These are phyloP conservation scores for Hymenotorrendiella dingleyae DNA, from an alignment of 2,329 filamentous ascomycete species.

Conservation along the genomic window DNA sequence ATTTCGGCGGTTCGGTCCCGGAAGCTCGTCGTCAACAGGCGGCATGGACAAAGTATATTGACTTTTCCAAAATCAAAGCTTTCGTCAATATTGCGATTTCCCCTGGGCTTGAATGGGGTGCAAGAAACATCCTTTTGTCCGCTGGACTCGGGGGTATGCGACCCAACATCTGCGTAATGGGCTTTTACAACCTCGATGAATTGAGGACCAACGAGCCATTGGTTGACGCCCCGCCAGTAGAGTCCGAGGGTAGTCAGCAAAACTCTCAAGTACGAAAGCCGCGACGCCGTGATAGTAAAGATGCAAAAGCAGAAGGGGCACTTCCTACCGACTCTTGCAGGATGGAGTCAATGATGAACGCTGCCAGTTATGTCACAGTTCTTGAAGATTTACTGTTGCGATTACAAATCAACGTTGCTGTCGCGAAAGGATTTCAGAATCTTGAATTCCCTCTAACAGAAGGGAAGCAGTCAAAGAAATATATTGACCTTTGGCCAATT, in stretches of 20 bases:
- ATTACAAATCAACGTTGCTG: constrained; percentile 75
- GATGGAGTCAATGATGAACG: constrained; percentile 61
- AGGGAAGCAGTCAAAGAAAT: constrained; percentile 58
- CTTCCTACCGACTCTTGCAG: constrained; percentile 66
- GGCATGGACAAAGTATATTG: constrained; percentile 77
- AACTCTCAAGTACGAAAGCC: constrained; percentile 30
- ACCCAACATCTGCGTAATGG: constrained; percentile 78
- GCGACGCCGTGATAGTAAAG: constrained; percentile 48
- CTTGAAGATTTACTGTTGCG: constrained; percentile 74
- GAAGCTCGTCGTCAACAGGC: constrained; percentile 77
- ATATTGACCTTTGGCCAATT: constrained; percentile 86
- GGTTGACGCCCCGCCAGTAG: constrained; percentile 46
- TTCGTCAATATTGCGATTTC: constrained; percentile 85
- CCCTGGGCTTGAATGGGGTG: constrained; percentile 77
- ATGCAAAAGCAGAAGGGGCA: constrained; percentile 48
- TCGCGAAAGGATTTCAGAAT: constrained; percentile 74
- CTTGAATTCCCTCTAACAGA: constrained; percentile 64
- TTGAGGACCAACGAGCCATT: constrained; percentile 55
- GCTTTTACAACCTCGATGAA: constrained; percentile 76
- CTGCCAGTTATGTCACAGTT: constrained; percentile 72
- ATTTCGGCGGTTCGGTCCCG: constrained; percentile 72
- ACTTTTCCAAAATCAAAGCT: constrained; percentile 79
- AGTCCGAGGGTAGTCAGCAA: constrained; percentile 29
- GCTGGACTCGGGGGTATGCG: constrained; percentile 83
- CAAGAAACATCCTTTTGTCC: constrained; percentile 74